Percentiles rank a stretch among this genome's conserved stretches.
Conservation (phyloP, 441 rosid species). For the Gossypium schwendimanii region DNA sequence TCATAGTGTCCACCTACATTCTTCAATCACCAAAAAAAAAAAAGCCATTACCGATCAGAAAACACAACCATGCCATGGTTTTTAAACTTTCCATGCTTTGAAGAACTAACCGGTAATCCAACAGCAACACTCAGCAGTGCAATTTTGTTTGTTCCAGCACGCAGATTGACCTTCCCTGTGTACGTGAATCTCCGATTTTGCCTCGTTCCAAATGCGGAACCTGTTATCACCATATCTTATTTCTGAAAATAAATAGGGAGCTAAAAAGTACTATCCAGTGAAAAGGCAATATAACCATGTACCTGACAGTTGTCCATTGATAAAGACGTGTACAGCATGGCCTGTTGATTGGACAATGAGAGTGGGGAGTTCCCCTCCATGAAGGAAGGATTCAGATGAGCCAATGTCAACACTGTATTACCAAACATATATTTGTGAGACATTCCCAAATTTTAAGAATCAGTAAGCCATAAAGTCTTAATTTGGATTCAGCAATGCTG, state of each 20-base stretch:
- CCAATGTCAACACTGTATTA: constrained; percentile 64
- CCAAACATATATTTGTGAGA: neutral
- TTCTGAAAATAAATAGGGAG: constrained; percentile 1
- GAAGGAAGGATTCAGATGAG: constrained; percentile 72
- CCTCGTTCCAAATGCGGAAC: constrained; percentile 85
- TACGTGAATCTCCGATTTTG: constrained; percentile 64
- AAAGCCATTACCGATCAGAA: neutral
- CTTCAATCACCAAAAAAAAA: constrained; percentile 29
- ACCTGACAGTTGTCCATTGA: constrained; percentile 90
- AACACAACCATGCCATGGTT: neutral
- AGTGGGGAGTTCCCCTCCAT: constrained; percentile 78
- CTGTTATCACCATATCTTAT: constrained; percentile 29
- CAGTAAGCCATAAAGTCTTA: neutral
- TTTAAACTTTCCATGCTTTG: neutral
- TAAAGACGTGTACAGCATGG: constrained; percentile 85
- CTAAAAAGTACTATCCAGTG: neutral
- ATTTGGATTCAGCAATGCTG: too few relatives aligned
- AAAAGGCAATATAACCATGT: constrained; percentile 8
- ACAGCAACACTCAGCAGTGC: constrained; percentile 89
- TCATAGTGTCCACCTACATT: constrained; percentile 93
- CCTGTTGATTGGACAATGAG: constrained; percentile 79
- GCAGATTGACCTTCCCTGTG: constrained; percentile 70
- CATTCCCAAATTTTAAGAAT: constrained; percentile 7
- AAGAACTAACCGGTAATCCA: constrained; percentile 76
- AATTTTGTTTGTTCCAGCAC: constrained; percentile 70